Base-by-base conservation (phyloP, 345 rosid species). In the Eucalyptus paniculata region DNA sequence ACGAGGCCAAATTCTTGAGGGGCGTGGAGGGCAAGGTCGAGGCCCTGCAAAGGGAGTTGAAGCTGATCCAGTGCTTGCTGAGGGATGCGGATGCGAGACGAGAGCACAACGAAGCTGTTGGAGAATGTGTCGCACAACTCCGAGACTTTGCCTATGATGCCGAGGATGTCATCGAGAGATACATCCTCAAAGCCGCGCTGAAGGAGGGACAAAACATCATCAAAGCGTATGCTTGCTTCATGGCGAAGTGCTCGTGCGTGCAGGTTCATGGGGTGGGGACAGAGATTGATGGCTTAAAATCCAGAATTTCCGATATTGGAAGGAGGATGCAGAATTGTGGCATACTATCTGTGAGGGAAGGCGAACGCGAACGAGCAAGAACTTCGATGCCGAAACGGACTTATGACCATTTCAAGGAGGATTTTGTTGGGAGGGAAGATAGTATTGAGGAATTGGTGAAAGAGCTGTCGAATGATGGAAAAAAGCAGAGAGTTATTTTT, bases 291-390 rank as follows among this genome's bases (percentile, higher is more conserved):
- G 40, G 40, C 40, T 37, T 37, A 45, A 93, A 92, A 67, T 60
- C 91, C 58, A 91, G 90, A 67, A 92, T 95, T 87, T 86, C 92
- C 30, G 90, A 88, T 88, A 89, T 93, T n/a, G 89, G 91, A 12
- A 67, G 40, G 62, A 93, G 94, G 83, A 90, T 93, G 94, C 69
- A 32, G 86, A 91, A 86, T 15, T 88, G 85, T 62, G 94, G 94
- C 65, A 88, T 89, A 32, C 50, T 6, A 16, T 1, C 16, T 18
- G 30, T 1, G 14, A 47, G 10, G 3, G 4, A 47, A 0, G 88
- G 90, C 53, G 81, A 88, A 7, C 60, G 81, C 60, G 0, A 67
- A n/a, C 6, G 5, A 0, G 6, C 1, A 3, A 14, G 3, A 17
- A 1, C 4, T 32, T 67, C 3, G 67, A 89, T 12, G 45, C 51